Percentiles rank a stretch among this genome's conserved stretches.
Conservation (phyloP, 2,329 filamentous ascomycete genomes). For the Nigrospora osmanthi region DNA sequence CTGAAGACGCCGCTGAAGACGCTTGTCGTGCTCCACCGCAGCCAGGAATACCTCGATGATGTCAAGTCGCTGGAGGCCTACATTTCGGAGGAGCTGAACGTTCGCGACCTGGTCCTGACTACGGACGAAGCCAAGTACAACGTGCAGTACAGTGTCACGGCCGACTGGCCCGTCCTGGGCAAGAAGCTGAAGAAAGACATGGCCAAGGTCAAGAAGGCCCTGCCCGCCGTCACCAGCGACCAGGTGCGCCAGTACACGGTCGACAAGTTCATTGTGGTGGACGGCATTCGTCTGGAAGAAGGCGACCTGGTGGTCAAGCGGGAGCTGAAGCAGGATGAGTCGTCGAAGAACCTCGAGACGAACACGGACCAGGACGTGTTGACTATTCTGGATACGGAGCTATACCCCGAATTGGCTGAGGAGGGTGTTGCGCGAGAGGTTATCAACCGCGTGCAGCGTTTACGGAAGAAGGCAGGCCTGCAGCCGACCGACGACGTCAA, state of each 20-base stretch:
- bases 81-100: conserved; percentile 85
- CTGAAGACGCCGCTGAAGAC: conserved; percentile 89
- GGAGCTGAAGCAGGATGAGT: conserved; percentile 64
- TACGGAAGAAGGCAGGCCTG: conserved; percentile 89
- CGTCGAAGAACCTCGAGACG: conserved; percentile 69
- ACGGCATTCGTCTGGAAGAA: conserved; percentile 74
- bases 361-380: conserved; percentile 87
- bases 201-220: conserved; percentile 80
- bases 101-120: conserved; percentile 76
- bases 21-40: conserved; percentile 79
- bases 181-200: conserved; percentile 98
- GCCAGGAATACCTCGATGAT: conserved; percentile 77
- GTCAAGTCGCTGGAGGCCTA: conserved; percentile 80
- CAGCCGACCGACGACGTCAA: conserved; percentile 88
- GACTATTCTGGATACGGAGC: conserved; percentile 76
- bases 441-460: conserved; percentile 83
- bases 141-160: conserved; percentile 81
- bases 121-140: conserved; percentile 86
- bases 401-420: conserved; percentile 78
- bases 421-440: conserved; percentile 89
- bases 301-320: conserved; percentile 81
- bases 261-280: conserved; percentile 69
- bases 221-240: conserved; percentile 70
- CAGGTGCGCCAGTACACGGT: conserved; percentile 74
- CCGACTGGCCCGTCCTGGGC: conserved; percentile 89